Conservation (phyloP, 2,329 filamentous ascomycete species). For the Emericellopsis atlantica region DNA sequence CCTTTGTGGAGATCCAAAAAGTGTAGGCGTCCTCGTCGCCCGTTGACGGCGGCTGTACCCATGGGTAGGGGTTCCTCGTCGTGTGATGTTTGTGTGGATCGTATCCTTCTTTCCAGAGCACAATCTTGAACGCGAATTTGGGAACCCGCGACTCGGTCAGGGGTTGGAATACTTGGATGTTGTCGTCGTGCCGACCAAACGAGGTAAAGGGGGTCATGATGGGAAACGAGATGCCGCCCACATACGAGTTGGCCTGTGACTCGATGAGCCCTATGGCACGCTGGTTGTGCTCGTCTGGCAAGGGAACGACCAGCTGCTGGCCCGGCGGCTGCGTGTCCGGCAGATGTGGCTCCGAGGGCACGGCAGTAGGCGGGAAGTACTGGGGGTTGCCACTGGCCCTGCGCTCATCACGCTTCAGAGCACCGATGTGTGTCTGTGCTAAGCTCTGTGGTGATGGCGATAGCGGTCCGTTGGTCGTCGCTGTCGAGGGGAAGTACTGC, state of each 20-base stretch:
- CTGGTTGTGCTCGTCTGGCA: conserved; percentile 14
- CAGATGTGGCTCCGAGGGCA: conserved; percentile 12
- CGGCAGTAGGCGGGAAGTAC: conserved; percentile 13
- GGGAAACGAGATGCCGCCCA: conserved; percentile 48
- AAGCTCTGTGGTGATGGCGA: neutral
- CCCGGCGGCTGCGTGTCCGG: conserved; percentile 23
- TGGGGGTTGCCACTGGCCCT: neutral
- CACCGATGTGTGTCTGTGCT: neutral
- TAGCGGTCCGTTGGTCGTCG: neutral
- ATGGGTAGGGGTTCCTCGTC: conserved; percentile 35
- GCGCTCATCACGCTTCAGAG: neutral
- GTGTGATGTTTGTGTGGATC: conserved; percentile 39
- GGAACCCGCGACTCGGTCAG: conserved; percentile 59
- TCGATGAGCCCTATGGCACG: conserved; percentile 51
- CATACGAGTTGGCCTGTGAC: conserved; percentile 51
- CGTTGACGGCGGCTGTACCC: conserved; percentile 16
- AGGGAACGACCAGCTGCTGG: conserved; percentile 20
- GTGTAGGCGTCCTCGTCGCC: conserved; percentile 42
- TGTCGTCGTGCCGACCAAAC: conserved; percentile 63
- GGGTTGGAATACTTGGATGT: conserved; percentile 55
- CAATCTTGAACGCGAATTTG: conserved; percentile 67
- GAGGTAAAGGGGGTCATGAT: conserved; percentile 56
- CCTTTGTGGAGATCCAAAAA: conserved; percentile 70
- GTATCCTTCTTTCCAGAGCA: conserved; percentile 59
- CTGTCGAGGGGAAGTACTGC: conserved; percentile 41